Conservation (phyloP, 352 stramenopile species). For the Phytophthora idaei region DNA sequence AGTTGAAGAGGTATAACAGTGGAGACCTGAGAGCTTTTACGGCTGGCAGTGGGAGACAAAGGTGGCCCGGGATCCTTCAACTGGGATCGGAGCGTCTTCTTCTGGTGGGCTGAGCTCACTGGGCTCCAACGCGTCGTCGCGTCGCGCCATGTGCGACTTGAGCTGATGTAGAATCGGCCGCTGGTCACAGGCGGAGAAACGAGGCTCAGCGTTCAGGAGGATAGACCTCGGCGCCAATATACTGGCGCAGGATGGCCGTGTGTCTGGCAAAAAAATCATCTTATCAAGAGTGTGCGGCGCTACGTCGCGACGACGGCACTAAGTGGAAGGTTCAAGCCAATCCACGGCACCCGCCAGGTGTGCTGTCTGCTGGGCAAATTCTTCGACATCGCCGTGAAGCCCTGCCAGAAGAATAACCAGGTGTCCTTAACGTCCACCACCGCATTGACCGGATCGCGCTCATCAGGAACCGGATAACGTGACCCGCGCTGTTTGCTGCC, state of each 20-base stretch:
- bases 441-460: background rate
- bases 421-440: background rate
- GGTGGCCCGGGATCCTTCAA: slow-evolving; percentile 28
- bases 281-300: slow-evolving; percentile 7
- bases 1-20: slow-evolving; percentile 17
- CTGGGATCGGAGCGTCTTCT: slow-evolving; percentile 23
- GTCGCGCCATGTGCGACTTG: slow-evolving; percentile 19
- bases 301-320: slow-evolving; percentile 24
- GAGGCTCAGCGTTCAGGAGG: slow-evolving; percentile 16
- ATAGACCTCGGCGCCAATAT: slow-evolving; percentile 24
- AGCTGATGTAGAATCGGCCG: slow-evolving; percentile 28
- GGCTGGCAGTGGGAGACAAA: slow-evolving; percentile 15
- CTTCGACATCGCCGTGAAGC: background rate
- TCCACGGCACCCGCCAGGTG: slow-evolving; percentile 13
- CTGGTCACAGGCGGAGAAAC: slow-evolving; percentile 29
- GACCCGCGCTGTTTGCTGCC: background rate
- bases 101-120: background rate
- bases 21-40: slow-evolving; percentile 19
- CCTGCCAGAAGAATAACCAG: background rate
- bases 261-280: slow-evolving; percentile 7
- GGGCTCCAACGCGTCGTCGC: slow-evolving; percentile 5
- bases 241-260: slow-evolving; percentile 11
- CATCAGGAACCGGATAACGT: background rate
- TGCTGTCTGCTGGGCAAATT: slow-evolving; percentile 2
- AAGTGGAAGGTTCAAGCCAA: slow-evolving; percentile 24